Evolutionary conservation across 2,329 filamentous ascomycete genomes (phyloP), one percentile per base, ranked within the genome.

Genomic region (Penicillium capsulatum): DNA sequence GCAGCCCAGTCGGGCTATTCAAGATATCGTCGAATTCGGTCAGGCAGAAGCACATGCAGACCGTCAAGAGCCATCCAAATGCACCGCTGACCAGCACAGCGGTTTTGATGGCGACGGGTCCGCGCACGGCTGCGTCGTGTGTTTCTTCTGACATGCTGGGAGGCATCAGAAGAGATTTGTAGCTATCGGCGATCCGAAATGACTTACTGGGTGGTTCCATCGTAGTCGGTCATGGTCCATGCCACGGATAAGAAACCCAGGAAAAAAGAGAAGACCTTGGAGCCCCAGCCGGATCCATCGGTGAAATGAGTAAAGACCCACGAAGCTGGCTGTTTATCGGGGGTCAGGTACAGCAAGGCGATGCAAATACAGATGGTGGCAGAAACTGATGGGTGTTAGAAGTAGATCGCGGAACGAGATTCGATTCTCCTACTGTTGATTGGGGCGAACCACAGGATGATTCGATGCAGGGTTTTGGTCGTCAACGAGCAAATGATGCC

Each of bases 221-320:
- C 79, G 55, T 82, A 83, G 55, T 82, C 79, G 4, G 79, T 83
- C 79, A 83, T 82, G n/a, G 77, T 80, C 61, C 63, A 68, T 29
- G 64, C 62, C 7, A 69, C 62, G 8, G 55, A 58, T 30, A 69
- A 65, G 34, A 66, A 76, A 40, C 76, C 77, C 5, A 83, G 65
- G 7, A 83, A 66, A 50, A 82, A 83, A 0, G 79, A 82, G 47
- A 82, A 81, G 2, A 70, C 67, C 48, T 72, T 76, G 15, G 71
- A 78, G 8, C 73, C 73, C 78, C 79, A 83, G 17, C 79, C 79
- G 7, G 79, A 82, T 34, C 76, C 76, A 53, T 82, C 75, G 9
- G 70, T 76, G 34, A 83, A 72, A 43, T 79, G 67, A 3, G 73
- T 75, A 46, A 83, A 83, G 1, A 83, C 79, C 71, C 76, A 80